phyloP scores from a whole-genome alignment of 768 basidiomycete species.

The Hygrophoropsis aurantiaca region DNA sequence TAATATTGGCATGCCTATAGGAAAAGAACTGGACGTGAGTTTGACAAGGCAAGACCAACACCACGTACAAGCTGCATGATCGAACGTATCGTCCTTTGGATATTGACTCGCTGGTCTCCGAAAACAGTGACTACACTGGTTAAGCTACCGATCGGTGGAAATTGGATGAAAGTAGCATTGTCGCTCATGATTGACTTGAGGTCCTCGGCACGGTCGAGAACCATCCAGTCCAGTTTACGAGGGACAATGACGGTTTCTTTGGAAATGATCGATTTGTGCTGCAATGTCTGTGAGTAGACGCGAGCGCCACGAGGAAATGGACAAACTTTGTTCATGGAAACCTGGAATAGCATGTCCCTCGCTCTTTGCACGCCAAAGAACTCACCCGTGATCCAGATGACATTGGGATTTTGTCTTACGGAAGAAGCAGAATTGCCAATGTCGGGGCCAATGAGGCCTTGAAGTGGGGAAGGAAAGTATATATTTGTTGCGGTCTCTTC shows the following conservation, averaged over 20 bases:
- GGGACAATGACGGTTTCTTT: conserved; percentile 93
- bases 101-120: conserved; percentile 91
- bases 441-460: conserved; percentile 79
- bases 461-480: conserved; percentile 88
- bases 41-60: neutral
- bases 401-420: conserved; percentile 60
- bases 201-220: conserved; percentile 94
- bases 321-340: conserved; percentile 79
- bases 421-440: conserved; percentile 39
- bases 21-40: conserved; percentile 17
- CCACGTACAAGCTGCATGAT: conserved; percentile 89
- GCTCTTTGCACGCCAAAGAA: conserved; percentile 96
- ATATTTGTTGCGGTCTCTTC: conserved; percentile 98
- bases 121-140: conserved; percentile 92
- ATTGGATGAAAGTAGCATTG: conserved; percentile 94
- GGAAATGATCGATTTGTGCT: conserved; percentile 90
- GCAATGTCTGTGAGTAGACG: conserved; percentile 1
- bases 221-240: conserved; percentile 97
- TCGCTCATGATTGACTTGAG: conserved; percentile 92
- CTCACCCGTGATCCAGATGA: conserved; percentile 97
- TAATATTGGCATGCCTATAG: conserved; percentile 90
- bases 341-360: conserved; percentile 90
- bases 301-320: neutral
- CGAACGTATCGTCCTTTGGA: conserved; percentile 89
- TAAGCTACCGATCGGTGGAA: conserved; percentile 89